Base-by-base conservation (phyloP, 345 rosid species). In the Gossypioides kirkii region DNA sequence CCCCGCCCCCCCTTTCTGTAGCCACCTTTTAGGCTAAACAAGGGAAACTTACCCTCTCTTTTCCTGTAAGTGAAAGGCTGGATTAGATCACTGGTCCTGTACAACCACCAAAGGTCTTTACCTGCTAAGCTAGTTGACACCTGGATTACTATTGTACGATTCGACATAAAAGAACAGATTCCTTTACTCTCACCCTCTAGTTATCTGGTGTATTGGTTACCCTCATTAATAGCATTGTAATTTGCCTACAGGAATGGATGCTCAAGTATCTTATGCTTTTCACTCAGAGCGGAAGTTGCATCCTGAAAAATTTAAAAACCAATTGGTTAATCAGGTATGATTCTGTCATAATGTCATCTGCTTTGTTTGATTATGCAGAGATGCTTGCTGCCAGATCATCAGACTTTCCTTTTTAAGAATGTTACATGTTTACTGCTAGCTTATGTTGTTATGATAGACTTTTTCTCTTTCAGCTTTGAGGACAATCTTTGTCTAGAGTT, bases 231-330 rank as follows among this genome's bases (percentile, higher is more conserved):
- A 43, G 56, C 74, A 67, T 54, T 69, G 14, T 61, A 45, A 26
- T 71, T 67, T 81, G 45, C 36, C 38, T 70, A 46, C 82, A 94
- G 99, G 98, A 68, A 94, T 92, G 98, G 99, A 94, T 86, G 97
- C 99, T 77, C 98, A 94, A 81, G 65, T 94, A 72, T 91, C 97
- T 58, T 88, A 87, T 83, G 94, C 92, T 68, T 91, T 91, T 84
- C 97, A 91, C 75, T 89, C 94, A 68, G 94, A 91, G 81, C 79
- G 97, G 60, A 91, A 83, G 85, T 59, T 84, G 79, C 92, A 92
- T 81, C 98, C 98, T 8, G 98, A 94, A 78, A 91, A 88, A 65
- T 91, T 91, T 73, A 89, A 89, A 81, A 91, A 89, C 60, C 98
- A 90, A 84, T 78, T 92, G 62, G 86, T 88, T 75, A 95, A 95